These are phyloP conservation scores for Aureobasidium sp. DNA, from an alignment of 2,329 filamentous ascomycete species.

Conservation along the genomic window DNA sequence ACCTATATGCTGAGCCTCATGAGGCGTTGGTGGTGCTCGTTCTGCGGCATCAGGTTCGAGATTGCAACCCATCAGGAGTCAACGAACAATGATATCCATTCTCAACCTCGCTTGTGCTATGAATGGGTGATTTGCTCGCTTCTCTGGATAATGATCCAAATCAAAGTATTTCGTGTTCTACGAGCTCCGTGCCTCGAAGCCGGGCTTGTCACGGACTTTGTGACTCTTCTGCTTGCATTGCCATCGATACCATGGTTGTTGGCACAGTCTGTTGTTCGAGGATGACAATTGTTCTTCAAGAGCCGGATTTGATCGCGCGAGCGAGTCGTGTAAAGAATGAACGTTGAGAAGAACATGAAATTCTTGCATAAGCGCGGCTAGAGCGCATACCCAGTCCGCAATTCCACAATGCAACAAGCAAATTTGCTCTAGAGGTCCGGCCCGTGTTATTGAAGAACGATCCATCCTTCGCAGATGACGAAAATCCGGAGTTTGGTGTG, in stretches of 20 bases:
- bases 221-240: background rate
- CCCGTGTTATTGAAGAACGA: background rate
- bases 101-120: background rate
- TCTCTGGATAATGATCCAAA: background rate
- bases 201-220: background rate
- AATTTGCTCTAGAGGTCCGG: background rate
- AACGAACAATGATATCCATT: background rate
- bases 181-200: background rate
- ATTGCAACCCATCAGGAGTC: background rate
- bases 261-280: background rate
- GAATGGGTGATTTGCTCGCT: background rate
- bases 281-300: background rate
- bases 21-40: background rate
- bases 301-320: background rate
- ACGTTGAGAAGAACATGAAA: background rate
- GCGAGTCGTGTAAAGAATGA: background rate
- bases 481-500: background rate
- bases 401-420: background rate
- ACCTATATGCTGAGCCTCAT: background rate
- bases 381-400: background rate
- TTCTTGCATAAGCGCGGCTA: background rate
- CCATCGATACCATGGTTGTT: background rate
- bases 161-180: background rate
- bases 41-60: background rate
- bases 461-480: background rate